Conservation (phyloP, 305 asterid genomes). For the Fraxinus ornus region DNA sequence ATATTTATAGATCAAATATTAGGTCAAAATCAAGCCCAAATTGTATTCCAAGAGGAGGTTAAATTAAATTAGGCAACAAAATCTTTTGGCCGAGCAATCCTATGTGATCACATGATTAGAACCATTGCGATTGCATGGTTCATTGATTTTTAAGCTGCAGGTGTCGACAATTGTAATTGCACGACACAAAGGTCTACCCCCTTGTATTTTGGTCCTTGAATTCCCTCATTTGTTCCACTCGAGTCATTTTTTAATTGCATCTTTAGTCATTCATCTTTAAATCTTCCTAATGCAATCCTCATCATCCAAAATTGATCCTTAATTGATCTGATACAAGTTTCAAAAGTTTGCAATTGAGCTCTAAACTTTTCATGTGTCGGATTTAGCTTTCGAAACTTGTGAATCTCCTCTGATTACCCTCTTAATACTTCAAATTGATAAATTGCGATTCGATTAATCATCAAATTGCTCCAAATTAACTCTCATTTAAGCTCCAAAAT, state of each 20-base stretch:
- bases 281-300: background rate
- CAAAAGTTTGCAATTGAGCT: background rate
- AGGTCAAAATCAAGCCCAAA: background rate
- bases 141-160: background rate
- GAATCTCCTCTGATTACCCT: background rate
- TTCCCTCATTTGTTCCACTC: background rate
- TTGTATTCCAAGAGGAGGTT: background rate
- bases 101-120: background rate
- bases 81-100: background rate
- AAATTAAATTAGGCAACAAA: background rate
- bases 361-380: background rate
- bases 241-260: too few species aligned
- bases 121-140: background rate
- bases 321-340: background rate
- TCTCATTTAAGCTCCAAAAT: background rate
- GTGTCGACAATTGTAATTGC: background rate
- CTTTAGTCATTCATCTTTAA: background rate
- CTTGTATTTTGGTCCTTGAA: background rate
- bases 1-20: background rate
- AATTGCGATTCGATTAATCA: background rate
- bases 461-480: background rate
- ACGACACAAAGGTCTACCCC: background rate
- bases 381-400: background rate
- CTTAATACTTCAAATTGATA: background rate
- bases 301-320: background rate